These are phyloP conservation scores for Solanum etuberosum DNA, from an alignment of 257 asterid genomes.

Conservation along the genomic window DNA sequence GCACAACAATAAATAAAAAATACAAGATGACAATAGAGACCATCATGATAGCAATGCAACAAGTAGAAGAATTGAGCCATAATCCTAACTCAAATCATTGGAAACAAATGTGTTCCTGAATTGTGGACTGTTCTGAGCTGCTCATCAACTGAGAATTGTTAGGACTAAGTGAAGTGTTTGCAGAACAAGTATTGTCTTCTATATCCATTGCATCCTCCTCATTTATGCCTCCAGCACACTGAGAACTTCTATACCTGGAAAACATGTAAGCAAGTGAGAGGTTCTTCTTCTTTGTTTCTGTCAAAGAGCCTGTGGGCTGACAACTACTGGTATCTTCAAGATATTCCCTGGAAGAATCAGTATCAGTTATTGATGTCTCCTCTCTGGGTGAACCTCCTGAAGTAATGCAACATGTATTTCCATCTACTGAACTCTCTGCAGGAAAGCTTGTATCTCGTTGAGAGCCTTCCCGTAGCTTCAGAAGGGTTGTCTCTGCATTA, in stretches of 20 bases:
- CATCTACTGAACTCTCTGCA: slow-evolving; percentile 10
- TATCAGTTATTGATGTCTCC: slow-evolving; percentile 6
- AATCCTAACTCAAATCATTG: not conserved
- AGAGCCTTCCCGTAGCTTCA: slow-evolving; percentile 74
- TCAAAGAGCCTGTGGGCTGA: slow-evolving; percentile 12
- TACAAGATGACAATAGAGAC: not conserved
- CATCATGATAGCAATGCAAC: not conserved
- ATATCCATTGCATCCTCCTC: slow-evolving; percentile 11
- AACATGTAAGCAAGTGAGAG: slow-evolving; percentile 51
- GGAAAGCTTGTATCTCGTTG: slow-evolving; percentile 21
- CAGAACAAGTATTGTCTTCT: slow-evolving; percentile 17
- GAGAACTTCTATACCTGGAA: slow-evolving; percentile 36
- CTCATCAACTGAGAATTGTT: slow-evolving; percentile 4
- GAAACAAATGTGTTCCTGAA: slow-evolving; percentile 2
- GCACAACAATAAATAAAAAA: not conserved
- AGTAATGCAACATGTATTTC: slow-evolving; percentile 10
- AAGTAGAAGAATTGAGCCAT: not conserved
- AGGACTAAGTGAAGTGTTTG: slow-evolving; percentile 9
- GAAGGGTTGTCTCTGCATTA: slow-evolving; percentile 54
- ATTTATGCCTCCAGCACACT: slow-evolving; percentile 3
- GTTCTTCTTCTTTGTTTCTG: slow-evolving; percentile 11
- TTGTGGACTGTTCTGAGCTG: not conserved
- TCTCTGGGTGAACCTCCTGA: slow-evolving; percentile 13
- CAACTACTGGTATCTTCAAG: slow-evolving; percentile 8
- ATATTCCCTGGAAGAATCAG: slow-evolving; percentile 23